These are phyloP conservation scores for Tuber melanosporum DNA, from an alignment of 495 filamentous ascomycete species.

Conservation along the genomic window DNA sequence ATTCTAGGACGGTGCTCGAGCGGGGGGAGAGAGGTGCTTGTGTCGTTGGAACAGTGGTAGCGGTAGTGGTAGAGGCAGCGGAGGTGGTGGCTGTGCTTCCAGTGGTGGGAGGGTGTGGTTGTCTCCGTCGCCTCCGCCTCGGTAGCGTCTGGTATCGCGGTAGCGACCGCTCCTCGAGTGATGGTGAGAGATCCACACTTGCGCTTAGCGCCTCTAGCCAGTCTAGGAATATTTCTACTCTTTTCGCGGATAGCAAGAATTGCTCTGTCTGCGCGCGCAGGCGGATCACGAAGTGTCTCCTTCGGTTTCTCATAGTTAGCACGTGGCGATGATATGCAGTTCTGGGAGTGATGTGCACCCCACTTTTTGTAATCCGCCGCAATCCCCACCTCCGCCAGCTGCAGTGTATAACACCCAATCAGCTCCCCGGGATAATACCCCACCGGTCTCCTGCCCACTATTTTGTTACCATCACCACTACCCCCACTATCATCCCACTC, in stretches of 20 bases:
- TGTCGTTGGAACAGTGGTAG: not conserved
- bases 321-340: not conserved
- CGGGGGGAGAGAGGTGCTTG: not conserved
- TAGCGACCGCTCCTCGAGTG: slow-evolving; percentile 52
- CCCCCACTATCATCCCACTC: not conserved
- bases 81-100: not conserved
- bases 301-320: slow-evolving; percentile 32
- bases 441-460: slow-evolving; percentile 16
- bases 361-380: slow-evolving; percentile 59
- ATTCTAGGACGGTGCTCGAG: slow-evolving; percentile 18
- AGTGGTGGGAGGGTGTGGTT: slow-evolving; percentile 8
- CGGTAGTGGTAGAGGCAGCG: not conserved
- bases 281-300: slow-evolving; percentile 55
- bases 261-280: slow-evolving; percentile 59
- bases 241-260: slow-evolving; percentile 54
- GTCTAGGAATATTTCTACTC: slow-evolving; percentile 50
- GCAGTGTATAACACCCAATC: slow-evolving; percentile 54
- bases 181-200: slow-evolving; percentile 51
- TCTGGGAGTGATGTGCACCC: slow-evolving; percentile 25
- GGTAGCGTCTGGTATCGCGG: slow-evolving; percentile 53
- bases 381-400: slow-evolving; percentile 60
- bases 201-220: slow-evolving; percentile 53
- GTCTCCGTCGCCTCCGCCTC: slow-evolving; percentile 45
- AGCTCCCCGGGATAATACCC: slow-evolving; percentile 43
- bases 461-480: not conserved